Base-by-base conservation (phyloP, 2,329 filamentous ascomycete genomes). In the Rhynchosporium graminicola region DNA sequence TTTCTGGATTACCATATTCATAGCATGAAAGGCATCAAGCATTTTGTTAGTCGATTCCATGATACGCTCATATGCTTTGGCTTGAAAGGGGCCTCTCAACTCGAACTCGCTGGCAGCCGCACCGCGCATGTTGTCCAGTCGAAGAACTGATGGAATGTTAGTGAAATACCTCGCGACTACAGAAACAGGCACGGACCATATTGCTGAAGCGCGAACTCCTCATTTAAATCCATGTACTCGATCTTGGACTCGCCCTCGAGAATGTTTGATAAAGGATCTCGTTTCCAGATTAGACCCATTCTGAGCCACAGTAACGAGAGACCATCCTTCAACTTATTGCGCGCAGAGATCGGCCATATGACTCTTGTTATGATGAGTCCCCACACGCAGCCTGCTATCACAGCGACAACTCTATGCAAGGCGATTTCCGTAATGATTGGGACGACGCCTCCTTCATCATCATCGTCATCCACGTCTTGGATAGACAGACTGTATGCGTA, bases 281-380 rank as follows among this genome's bases (percentile, higher is more conserved):
- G 87, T 77, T 94, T 96, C 95, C 95, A 99, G 67, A 98, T 93
- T 40, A 99, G 82, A 15, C 92, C 91, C 87, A 99, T 57, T 63
- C 96, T 91, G 6, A 99, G 82, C 84, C 95, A 98, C 12, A 99
- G 80, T n/a, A 97, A 81, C 33, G 91, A 91, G 10, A 97, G 82
- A 1, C 94, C 94, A 71, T 96, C 89, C 72, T 95, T 92, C 70
- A 98, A 87, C 76, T 96, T 96, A 66, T 84, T 82, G 48, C 95
- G 85, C 1, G 92, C 95, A 38, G 92, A 95, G 65, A 97, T 96
- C 8, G 95, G 95, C 91, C 93, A 98, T 67, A 99, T 87, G 56
- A 96, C 73, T 63, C 94, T 85, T 56, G 93, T 97, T 65, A 98
- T 84, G 57, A 98, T 83, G 63, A 99, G 86, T 42, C 93, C 95